These are phyloP conservation scores for Nicotiana benthamiana DNA, from an alignment of 257 asterid genomes.

Conservation along the genomic window DNA sequence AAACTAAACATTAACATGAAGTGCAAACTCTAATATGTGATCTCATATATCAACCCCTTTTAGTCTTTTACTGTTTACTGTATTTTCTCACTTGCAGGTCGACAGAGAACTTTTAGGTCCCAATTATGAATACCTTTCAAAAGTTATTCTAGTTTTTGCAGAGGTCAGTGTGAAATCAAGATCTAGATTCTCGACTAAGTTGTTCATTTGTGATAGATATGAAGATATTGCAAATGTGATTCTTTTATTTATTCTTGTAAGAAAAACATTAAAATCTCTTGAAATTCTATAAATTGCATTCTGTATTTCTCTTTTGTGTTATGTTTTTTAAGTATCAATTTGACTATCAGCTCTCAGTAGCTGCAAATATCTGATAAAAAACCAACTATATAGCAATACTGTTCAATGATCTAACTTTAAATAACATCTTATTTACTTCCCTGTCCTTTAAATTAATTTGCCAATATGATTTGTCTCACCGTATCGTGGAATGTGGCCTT, in stretches of 20 bases:
- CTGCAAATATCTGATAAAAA: neutral
- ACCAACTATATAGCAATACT: neutral
- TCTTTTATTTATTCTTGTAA: neutral
- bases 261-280: neutral
- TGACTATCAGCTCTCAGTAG: neutral
- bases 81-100: neutral
- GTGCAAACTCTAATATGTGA: neutral
- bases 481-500: neutral
- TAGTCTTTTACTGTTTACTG: neutral
- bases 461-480: neutral
- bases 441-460: neutral
- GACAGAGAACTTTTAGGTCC: neutral
- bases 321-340: too few relatives aligned
- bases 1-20: neutral
- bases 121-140: slow-evolving; percentile 6
- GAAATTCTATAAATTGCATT: neutral
- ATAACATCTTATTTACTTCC: neutral
- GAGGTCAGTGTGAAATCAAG: neutral
- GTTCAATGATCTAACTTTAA: neutral
- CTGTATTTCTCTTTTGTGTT: too few relatives aligned
- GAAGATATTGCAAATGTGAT: neutral
- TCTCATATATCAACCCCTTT: neutral
- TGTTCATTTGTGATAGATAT: neutral
- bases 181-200: neutral
- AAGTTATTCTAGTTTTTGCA: neutral